Conservation (phyloP, 106 monocot species). For the Platanthera zijinensis region DNA sequence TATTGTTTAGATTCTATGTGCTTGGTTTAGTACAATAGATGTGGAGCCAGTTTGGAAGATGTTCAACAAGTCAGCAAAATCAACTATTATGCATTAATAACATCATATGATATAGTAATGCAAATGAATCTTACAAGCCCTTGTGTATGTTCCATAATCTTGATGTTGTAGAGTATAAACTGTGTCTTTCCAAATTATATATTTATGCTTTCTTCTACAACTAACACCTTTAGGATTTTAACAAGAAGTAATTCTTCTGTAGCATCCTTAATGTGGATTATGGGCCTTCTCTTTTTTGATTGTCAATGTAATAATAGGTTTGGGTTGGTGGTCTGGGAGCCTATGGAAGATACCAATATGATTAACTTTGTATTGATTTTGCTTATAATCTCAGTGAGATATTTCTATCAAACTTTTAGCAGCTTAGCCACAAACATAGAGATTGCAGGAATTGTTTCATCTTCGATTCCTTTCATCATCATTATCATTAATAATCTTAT, state of each 20-base stretch:
- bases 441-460: neutral
- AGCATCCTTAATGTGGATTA: neutral
- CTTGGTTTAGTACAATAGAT: neutral
- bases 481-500: too few relatives aligned
- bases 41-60: neutral
- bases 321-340: neutral
- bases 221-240: neutral
- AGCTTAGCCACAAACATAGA: neutral
- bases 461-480: neutral
- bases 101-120: neutral
- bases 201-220: neutral
- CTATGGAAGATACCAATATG: neutral
- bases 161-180: neutral
- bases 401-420: neutral
- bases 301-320: neutral
- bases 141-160: neutral
- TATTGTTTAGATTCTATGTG: neutral
- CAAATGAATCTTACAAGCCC: neutral
- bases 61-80: neutral
- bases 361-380: neutral
- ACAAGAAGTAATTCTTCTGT: neutral
- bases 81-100: neutral
- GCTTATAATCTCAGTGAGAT: neutral
- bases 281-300: neutral
- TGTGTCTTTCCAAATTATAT: neutral